Evolutionary conservation across 345 rosid genomes (phyloP).

Genomic region (Salix viminalis): DNA sequence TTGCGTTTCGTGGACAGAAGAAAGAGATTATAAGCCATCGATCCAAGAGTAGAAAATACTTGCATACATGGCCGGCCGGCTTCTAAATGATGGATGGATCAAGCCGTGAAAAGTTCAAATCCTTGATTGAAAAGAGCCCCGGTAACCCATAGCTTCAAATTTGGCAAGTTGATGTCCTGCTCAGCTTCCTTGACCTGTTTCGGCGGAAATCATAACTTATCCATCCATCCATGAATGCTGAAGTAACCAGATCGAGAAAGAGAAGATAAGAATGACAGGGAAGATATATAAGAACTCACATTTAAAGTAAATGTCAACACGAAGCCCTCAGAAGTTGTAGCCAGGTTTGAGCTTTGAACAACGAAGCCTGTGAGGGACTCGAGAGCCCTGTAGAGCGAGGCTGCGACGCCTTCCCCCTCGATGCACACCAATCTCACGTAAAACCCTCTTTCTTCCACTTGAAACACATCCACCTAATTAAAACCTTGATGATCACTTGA

Average conservation of each 20-base stretch:
- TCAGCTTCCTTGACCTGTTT: constrained; percentile 48
- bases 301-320: constrained; percentile 53
- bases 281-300: constrained; percentile 29
- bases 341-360: constrained; percentile 63
- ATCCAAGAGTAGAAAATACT: too few relatives aligned
- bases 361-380: constrained; percentile 65
- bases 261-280: not conserved
- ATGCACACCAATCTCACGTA: constrained; percentile 56
- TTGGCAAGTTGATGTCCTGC: constrained; percentile 49
- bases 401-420: constrained; percentile 56
- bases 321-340: constrained; percentile 46
- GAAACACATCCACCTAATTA: constrained; percentile 58
- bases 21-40: too few relatives aligned
- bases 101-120: constrained; percentile 38
- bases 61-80: too few relatives aligned
- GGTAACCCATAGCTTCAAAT: constrained; percentile 64
- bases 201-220: not conserved
- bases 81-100: not conserved
- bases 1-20: too few relatives aligned
- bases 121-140: constrained; percentile 78
- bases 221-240: not conserved
- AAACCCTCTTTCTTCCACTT: constrained; percentile 70
- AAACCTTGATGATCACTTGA: too few relatives aligned
- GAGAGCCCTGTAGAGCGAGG: constrained; percentile 61
- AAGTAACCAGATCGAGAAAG: not conserved